A percentile compares a stretch with the other conserved stretches of the same genome.
These are phyloP conservation scores for Alliaria petiolata DNA, from an alignment of 345 rosid genomes.

Conservation along the genomic window DNA sequence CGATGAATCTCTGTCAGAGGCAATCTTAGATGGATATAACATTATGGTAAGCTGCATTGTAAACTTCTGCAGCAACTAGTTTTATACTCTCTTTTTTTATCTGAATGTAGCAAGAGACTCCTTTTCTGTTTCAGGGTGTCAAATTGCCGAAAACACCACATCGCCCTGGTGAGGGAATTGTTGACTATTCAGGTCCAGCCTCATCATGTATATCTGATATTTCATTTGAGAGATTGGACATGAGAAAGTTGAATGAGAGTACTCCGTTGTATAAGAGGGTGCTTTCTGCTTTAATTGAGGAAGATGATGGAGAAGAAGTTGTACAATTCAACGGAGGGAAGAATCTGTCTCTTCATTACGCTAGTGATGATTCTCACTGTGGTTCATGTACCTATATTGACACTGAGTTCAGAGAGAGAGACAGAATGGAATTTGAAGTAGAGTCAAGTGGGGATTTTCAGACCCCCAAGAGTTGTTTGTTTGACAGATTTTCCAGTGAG, in stretches of 20 bases:
- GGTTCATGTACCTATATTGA: constrained; percentile 91
- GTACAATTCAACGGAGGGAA: constrained; percentile 59
- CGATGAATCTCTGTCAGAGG: constrained; percentile 58
- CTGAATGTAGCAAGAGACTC: not conserved
- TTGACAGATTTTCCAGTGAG: constrained; percentile 69
- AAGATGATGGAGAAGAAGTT: constrained; percentile 83
- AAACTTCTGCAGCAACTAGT: not conserved
- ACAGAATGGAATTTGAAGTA: constrained; percentile 88
- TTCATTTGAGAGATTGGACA: constrained; percentile 44
- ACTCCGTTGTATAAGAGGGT: constrained; percentile 80
- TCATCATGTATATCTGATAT: constrained; percentile 38
- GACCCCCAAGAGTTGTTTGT: constrained; percentile 54
- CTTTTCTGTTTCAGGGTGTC: constrained; percentile 41
- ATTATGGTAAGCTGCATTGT: constrained; percentile 46
- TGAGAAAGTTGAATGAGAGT: constrained; percentile 54
- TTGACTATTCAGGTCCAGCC: constrained; percentile 38
- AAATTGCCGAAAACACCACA: constrained; percentile 38
- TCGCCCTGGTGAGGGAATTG: constrained; percentile 40
- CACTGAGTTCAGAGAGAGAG: constrained; percentile 75
- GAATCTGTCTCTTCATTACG: constrained; percentile 70
- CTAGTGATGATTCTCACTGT: constrained; percentile 95
- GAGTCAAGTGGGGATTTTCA: constrained; percentile 76
- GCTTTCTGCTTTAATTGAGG: constrained; percentile 90
- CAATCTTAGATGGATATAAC: constrained; percentile 44
- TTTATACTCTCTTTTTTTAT: constrained; percentile 5